Percentiles rank a stretch among this genome's conserved stretches.
phyloP scores from a whole-genome alignment of 768 basidiomycete genomes.

The Tubosaeta brunneosetosa region DNA sequence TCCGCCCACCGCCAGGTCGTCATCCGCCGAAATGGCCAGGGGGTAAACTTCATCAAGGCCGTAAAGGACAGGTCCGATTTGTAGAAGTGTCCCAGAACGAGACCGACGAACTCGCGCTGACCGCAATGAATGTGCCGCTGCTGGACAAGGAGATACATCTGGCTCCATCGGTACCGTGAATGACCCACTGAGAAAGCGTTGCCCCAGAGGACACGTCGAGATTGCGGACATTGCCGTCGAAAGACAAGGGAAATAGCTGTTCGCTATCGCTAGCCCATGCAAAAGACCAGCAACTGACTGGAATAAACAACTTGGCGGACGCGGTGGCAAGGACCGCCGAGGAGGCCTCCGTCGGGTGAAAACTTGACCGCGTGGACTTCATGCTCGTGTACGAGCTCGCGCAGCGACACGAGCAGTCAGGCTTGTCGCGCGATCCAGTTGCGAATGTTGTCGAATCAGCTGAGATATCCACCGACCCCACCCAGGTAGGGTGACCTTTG shows the following conservation, averaged over 20 bases:
- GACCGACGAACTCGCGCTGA: neutral
- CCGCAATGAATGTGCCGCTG: neutral
- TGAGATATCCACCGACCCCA: neutral
- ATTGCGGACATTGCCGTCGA: neutral
- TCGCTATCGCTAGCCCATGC: neutral
- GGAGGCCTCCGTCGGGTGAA: neutral
- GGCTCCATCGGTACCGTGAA: neutral
- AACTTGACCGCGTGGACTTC: neutral
- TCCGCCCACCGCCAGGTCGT: neutral
- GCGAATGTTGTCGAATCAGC: neutral
- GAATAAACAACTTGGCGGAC: neutral
- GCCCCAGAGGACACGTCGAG: neutral
- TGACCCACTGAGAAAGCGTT: neutral
- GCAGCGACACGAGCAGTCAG: neutral
- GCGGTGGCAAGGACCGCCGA: neutral
- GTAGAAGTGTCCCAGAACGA: neutral
- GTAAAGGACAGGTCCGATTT: neutral
- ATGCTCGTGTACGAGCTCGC: neutral
- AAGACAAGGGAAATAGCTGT: neutral
- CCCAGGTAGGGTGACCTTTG: too few species aligned
- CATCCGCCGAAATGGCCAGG: neutral
- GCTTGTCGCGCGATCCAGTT: neutral
- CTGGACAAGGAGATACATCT: neutral
- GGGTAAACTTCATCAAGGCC: too few species aligned
- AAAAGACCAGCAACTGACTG: neutral